Conservation (phyloP, 768 basidiomycete species). For the Auricularia sp. region DNA sequence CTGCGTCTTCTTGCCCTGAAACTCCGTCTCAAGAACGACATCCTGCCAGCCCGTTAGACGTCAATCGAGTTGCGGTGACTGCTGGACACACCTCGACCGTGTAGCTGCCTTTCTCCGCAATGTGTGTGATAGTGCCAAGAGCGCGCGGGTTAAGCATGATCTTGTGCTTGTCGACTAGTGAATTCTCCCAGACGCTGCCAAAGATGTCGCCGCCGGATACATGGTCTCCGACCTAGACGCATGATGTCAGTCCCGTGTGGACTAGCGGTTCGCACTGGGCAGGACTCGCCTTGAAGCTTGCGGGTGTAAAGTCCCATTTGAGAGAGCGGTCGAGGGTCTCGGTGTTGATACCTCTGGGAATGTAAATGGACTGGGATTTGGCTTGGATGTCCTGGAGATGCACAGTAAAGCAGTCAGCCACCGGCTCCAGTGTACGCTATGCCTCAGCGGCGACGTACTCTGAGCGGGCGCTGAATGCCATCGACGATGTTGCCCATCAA, state of each 20-base stretch:
- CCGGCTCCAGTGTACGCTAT: slow-evolving; percentile 3
- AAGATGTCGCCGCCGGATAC: slow-evolving; percentile 96
- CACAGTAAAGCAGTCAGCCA: slow-evolving; percentile 5
- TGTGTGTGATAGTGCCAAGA: slow-evolving; percentile 86
- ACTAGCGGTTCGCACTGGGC: not conserved
- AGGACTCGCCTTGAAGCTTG: slow-evolving; percentile 53
- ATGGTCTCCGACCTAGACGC: slow-evolving; percentile 79
- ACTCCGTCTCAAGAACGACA: slow-evolving; percentile 92
- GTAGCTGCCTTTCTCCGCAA: slow-evolving; percentile 92
- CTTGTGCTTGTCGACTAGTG: slow-evolving; percentile 91
- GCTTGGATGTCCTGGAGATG: slow-evolving; percentile 76
- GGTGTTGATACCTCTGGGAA: slow-evolving; percentile 97
- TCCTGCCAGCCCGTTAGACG: slow-evolving; percentile 42
- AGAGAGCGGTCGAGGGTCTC: slow-evolving; percentile 80
- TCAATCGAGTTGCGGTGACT: not conserved
- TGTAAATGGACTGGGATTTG: slow-evolving; percentile 97
- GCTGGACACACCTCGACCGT: slow-evolving; percentile 60
- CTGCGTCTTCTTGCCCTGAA: slow-evolving; percentile 85
- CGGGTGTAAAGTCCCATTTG: slow-evolving; percentile 92
- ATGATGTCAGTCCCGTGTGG: slow-evolving; percentile 2
- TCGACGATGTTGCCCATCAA: slow-evolving; percentile 99
- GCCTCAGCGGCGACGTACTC: slow-evolving; percentile 38
- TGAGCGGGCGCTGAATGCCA: slow-evolving; percentile 87
- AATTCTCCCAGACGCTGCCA: slow-evolving; percentile 93
- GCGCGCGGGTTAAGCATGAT: slow-evolving; percentile 92